Evolutionary conservation across 768 basidiomycete genomes (phyloP).

Genomic region (Hygrophoropsis aurantiaca): DNA sequence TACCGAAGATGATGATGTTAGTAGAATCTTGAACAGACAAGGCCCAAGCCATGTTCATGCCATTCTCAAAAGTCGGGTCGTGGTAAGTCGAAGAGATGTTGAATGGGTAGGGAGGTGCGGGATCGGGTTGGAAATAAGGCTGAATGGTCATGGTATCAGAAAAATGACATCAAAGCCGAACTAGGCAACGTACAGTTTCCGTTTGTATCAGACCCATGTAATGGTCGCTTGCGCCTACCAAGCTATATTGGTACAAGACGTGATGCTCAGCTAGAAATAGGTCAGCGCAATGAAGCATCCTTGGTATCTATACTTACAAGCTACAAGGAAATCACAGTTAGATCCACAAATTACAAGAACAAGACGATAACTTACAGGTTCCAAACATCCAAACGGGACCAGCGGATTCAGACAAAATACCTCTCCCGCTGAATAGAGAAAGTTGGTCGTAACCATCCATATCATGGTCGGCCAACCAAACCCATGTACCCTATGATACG

Average conservation of each 20-base stretch:
- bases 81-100: slow-evolving; percentile 22
- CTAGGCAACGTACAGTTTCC: slow-evolving; percentile 32
- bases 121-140: slow-evolving; percentile 41
- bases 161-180: neutral
- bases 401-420: slow-evolving; percentile 65
- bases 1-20: slow-evolving; percentile 39
- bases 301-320: neutral
- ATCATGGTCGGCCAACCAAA: slow-evolving; percentile 79
- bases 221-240: slow-evolving; percentile 36
- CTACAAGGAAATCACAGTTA: too few relatives aligned
- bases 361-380: slow-evolving; percentile 42
- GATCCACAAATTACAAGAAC: too few relatives aligned
- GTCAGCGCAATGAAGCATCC: neutral
- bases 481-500: slow-evolving; percentile 60
- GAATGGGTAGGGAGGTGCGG: slow-evolving; percentile 37
- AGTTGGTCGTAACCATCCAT: slow-evolving; percentile 58
- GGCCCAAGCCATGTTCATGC: slow-evolving; percentile 31
- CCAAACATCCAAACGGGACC: slow-evolving; percentile 82
- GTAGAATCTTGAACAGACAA: slow-evolving; percentile 31
- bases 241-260: slow-evolving; percentile 39
- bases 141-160: slow-evolving; percentile 10
- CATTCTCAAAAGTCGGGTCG: slow-evolving; percentile 31
- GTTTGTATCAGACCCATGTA: slow-evolving; percentile 45
- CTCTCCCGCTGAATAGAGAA: slow-evolving; percentile 61
- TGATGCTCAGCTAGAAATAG: slow-evolving; percentile 35